These are phyloP conservation scores for Solanum arcanum DNA, from an alignment of 257 asterid species.

Conservation along the genomic window DNA sequence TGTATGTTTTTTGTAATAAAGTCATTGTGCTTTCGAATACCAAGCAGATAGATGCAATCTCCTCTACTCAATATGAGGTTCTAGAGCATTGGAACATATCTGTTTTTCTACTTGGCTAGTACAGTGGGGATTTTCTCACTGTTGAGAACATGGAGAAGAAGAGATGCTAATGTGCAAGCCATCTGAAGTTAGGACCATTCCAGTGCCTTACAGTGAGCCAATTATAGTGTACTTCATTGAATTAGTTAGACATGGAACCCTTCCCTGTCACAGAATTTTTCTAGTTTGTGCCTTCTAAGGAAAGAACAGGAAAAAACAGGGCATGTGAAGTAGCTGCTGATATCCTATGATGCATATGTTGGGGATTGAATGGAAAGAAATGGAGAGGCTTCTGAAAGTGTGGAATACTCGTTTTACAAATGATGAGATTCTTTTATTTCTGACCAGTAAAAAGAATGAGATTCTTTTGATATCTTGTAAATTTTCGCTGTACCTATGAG, in stretches of 20 bases:
- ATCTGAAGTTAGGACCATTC: not conserved
- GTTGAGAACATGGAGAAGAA: not conserved
- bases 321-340: not conserved
- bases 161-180: not conserved
- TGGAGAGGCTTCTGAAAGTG: not conserved
- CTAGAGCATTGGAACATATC: not conserved
- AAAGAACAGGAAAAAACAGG: not conserved
- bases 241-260: not conserved
- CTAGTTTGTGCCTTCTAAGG: not conserved
- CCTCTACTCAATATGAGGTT: not conserved
- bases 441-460: not conserved
- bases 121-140: not conserved
- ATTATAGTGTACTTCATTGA: not conserved
- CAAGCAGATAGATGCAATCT: not conserved
- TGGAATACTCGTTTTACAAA: not conserved
- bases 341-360: not conserved
- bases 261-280: not conserved
- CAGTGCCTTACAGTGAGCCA: not conserved
- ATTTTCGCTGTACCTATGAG: not conserved
- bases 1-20: not conserved
- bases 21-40: not conserved
- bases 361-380: not conserved
- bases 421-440: not conserved
- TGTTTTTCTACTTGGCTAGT: not conserved
- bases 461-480: not conserved